A percentile compares a stretch with the other conserved stretches of the same genome.
These are phyloP conservation scores for Pisolithus orientalis DNA, from an alignment of 768 basidiomycete genomes.

Conservation along the genomic window DNA sequence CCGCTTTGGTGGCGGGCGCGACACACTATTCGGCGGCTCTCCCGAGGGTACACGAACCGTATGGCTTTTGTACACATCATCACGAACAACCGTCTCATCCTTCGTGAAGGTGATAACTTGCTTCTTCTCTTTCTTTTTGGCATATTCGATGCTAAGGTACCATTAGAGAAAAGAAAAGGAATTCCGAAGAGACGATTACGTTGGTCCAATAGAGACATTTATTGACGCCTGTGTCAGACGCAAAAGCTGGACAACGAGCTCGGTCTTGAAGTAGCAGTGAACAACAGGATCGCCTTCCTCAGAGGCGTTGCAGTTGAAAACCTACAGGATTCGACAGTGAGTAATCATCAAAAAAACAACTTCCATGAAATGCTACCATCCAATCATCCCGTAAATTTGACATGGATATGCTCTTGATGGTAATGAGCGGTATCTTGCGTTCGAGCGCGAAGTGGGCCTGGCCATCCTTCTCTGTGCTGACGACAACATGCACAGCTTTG, in stretches of 20 bases:
- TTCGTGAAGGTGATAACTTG: constrained; percentile 81
- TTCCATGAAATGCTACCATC: constrained; percentile 53
- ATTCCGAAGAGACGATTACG: constrained; percentile 43
- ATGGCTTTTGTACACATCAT: constrained; percentile 92
- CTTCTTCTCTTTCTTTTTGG: constrained; percentile 96
- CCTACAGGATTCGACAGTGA: constrained; percentile 37
- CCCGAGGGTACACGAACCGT: constrained; percentile 84
- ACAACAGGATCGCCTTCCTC: constrained; percentile 96
- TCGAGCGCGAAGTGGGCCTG: constrained; percentile 55
- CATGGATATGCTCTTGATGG: constrained; percentile 81
- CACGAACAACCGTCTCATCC: constrained; percentile 75
- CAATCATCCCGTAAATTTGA: constrained; percentile 93
- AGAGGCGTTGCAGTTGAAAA: constrained; percentile 66
- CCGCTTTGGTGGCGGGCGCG: constrained; percentile 77
- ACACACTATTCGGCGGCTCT: constrained; percentile 75
- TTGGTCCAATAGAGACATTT: constrained; percentile 65
- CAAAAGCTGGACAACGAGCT: constrained; percentile 76
- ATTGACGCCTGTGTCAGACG: constrained; percentile 75
- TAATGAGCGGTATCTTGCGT: constrained; percentile 83
- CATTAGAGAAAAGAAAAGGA: constrained; percentile 7
- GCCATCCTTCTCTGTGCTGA: constrained; percentile 59
- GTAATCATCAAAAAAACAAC: background rate
- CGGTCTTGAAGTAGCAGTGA: constrained; percentile 93
- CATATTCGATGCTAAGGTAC: constrained; percentile 68
- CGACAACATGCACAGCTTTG: constrained; percentile 78